These are phyloP conservation scores for Clavispora santaluciae DNA, from an alignment of 805 yeast species.

Conservation along the genomic window DNA sequence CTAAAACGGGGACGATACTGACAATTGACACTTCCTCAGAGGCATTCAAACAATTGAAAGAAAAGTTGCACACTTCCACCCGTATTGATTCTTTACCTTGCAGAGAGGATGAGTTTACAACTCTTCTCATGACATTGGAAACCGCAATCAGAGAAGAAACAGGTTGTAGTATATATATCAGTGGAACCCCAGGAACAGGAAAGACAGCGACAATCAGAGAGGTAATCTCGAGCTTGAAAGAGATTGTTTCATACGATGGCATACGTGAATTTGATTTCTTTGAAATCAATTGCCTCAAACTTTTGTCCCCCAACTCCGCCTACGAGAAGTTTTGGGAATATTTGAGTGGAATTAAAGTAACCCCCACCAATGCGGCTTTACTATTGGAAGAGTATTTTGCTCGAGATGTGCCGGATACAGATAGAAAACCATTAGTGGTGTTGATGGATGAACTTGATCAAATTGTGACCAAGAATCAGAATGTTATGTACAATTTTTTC, in stretches of 20 bases:
- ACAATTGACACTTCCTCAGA: conserved; percentile 23
- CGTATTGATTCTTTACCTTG: conserved; percentile 65
- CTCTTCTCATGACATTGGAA: conserved; percentile 63
- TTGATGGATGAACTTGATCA: conserved; percentile 93
- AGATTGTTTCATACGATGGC: not conserved
- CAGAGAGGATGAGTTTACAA: conserved; percentile 75
- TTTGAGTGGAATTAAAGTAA: conserved; percentile 52
- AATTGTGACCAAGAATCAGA: conserved; percentile 73
- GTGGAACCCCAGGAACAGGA: conserved; percentile 98
- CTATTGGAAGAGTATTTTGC: conserved; percentile 68
- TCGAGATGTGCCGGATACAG: conserved; percentile 19
- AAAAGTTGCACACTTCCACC: conserved; percentile 41
- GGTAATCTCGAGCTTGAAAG: conserved; percentile 32
- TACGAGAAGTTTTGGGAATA: conserved; percentile 82
- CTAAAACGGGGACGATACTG: not conserved
- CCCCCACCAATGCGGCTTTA: conserved; percentile 60
- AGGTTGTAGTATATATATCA: conserved; percentile 83
- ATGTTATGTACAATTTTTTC: conserved; percentile 90
- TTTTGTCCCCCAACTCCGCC: conserved; percentile 72
- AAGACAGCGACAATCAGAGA: conserved; percentile 92
- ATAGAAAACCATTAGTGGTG: conserved; percentile 59
- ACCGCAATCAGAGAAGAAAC: conserved; percentile 62
- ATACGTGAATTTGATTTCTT: conserved; percentile 73
- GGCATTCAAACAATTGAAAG: conserved; percentile 36
- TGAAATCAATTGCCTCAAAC: conserved; percentile 88